Conservation (phyloP, 116 monocot species). For the Thalassia testudinum region DNA sequence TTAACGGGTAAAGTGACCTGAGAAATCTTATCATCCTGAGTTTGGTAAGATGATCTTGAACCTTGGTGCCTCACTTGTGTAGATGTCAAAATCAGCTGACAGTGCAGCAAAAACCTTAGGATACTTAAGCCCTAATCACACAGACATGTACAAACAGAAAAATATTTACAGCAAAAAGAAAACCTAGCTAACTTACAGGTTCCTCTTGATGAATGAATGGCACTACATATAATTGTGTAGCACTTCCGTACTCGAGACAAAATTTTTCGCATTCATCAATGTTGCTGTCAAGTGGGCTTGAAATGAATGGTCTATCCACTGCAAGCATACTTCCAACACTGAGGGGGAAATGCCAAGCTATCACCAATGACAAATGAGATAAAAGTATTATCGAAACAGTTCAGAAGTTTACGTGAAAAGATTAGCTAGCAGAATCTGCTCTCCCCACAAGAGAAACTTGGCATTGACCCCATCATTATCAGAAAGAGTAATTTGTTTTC, state of each 20-base stretch:
- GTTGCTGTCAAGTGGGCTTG: constrained; percentile 20
- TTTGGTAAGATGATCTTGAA: constrained; percentile 16
- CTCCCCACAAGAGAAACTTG: constrained; percentile 91
- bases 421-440: constrained; percentile 79
- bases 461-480: constrained; percentile 60
- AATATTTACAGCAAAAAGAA: background rate
- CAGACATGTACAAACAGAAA: constrained; percentile 3
- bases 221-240: constrained; percentile 80
- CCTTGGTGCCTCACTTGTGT: constrained; percentile 61
- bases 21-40: constrained; percentile 31
- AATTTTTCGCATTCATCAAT: constrained; percentile 27
- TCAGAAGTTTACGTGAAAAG: constrained; percentile 56
- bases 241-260: constrained; percentile 91
- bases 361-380: background rate
- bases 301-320: constrained; percentile 67
- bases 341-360: constrained; percentile 9
- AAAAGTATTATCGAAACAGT: background rate
- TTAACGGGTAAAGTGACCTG: constrained; percentile 67
- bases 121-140: constrained; percentile 1
- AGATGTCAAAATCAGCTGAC: constrained; percentile 55
- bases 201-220: constrained; percentile 76
- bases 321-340: constrained; percentile 97
- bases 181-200: constrained; percentile 1
- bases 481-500: constrained; percentile 51
- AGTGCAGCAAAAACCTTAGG: constrained; percentile 8